Conservation (phyloP, 2,329 filamentous ascomycete species). For the Fonsecaea pedrosoi region DNA sequence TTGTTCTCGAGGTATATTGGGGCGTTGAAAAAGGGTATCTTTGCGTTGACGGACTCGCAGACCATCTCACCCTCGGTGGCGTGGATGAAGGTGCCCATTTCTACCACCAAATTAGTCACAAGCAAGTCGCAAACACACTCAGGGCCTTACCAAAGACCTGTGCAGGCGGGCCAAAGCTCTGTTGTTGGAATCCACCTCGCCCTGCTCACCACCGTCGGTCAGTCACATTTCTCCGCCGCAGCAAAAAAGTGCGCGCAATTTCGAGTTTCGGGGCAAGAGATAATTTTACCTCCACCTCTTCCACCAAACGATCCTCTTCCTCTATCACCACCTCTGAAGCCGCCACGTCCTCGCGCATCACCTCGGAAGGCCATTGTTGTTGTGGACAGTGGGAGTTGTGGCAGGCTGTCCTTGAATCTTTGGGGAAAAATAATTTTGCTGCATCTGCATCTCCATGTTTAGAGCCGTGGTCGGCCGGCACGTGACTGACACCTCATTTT, state of each 20-base stretch:
- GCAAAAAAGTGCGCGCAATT: constrained; percentile 35
- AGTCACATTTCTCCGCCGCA: constrained; percentile 33
- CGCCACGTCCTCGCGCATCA: constrained; percentile 59
- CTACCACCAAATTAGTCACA: constrained; percentile 56
- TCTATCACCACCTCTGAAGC: constrained; percentile 60
- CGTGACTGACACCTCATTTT: constrained; percentile 29
- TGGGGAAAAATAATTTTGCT: constrained; percentile 30
- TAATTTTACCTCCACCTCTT: constrained; percentile 50
- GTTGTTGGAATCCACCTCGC: constrained; percentile 67
- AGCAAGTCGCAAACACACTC: constrained; percentile 19
- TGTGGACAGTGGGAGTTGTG: constrained; percentile 25
- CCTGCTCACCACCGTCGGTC: constrained; percentile 38
- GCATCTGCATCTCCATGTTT: constrained; percentile 23
- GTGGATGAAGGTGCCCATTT: constrained; percentile 95
- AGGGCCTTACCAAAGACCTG: constrained; percentile 61
- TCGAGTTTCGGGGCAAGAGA: constrained; percentile 45
- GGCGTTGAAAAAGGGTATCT: constrained; percentile 98
- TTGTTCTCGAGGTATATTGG: constrained; percentile 99
- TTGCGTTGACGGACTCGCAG: constrained; percentile 91
- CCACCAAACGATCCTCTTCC: constrained; percentile 55
- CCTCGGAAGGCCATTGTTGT: constrained; percentile 69
- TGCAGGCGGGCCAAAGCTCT: constrained; percentile 68
- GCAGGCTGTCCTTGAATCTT: constrained; percentile 14
- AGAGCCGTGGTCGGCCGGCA: constrained; percentile 25
- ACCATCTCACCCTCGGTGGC: constrained; percentile 97